Evolutionary conservation across 164 flowering plant genomes (phyloP), one percentile per base, ranked within the genome.

Genomic region (Chimonanthus praecox): DNA sequence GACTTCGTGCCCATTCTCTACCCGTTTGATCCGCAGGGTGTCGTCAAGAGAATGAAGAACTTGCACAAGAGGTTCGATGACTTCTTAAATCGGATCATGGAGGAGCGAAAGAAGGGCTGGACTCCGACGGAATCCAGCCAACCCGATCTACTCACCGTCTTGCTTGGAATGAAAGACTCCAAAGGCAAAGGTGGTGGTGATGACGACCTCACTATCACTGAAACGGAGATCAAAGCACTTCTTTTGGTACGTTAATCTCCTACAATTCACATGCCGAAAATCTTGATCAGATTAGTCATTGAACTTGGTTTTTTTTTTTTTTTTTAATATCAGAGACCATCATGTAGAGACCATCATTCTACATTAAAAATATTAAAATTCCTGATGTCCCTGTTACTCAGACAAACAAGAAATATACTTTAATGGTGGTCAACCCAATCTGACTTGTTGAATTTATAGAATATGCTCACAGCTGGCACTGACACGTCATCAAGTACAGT

Each of bases 401-500:
- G 33, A 33, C 33, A 33, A 33, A 33, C 33, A 33, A 33, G 0
- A 33, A 33, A 0, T 33, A 33, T 33, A 33, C 33, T 33, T 33
- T 33, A 33, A 33, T 33, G 33, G 33, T 33, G 33, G 33, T 33
- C 33, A 33, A 33, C 33, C 33, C 33, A 33, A 2, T 51, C 58
- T 51, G 58, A 51, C 61, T 5, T 16, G 6, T 47, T 21, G 6
- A 6, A 71, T 10, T 47, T 74, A 81, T 80, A 92, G 98, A 79
- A 92, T 73, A 82, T 94, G 82, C 89, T 94, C 77, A 78, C 86
- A 0, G 97, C 94, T 0, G 98, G 97, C 0, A 88, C 97, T 0
- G 98, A 94, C 81, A 92, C 97, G 10, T 84, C 95, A 67, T 86
- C 97, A 10, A 90, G 92, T 80, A 92, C 96, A 2, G 85, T 87